These are phyloP conservation scores for Piedraia hortae DNA, from an alignment of 2,329 filamentous ascomycete genomes.

Conservation along the genomic window DNA sequence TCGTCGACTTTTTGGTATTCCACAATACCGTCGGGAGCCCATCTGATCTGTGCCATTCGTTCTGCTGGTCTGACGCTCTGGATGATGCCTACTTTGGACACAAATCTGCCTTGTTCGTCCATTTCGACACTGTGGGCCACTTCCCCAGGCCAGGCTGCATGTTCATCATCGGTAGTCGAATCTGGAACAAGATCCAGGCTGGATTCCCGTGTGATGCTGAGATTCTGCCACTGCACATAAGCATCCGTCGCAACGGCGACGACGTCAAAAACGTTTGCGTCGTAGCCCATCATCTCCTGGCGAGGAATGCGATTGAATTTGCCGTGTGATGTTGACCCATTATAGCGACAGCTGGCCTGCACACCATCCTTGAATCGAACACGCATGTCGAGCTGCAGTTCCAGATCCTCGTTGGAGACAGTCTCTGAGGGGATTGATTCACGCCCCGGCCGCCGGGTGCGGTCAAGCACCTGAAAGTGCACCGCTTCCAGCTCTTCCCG, in stretches of 20 bases:
- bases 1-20: conserved; percentile 24
- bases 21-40: conserved; percentile 26
- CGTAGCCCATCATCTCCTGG: conserved; percentile 24
- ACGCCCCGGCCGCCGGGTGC: conserved; percentile 6
- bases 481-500: conserved; percentile 17
- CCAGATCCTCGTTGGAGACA: conserved; percentile 12
- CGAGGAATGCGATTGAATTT: conserved; percentile 19
- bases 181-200: conserved; percentile 23
- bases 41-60: conserved; percentile 27
- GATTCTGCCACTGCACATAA: conserved; percentile 31
- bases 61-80: conserved; percentile 28
- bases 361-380: conserved; percentile 28
- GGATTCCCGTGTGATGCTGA: conserved; percentile 20
- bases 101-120: conserved; percentile 9
- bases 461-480: conserved; percentile 18
- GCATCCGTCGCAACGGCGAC: conserved; percentile 22
- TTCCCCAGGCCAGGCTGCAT: conserved; percentile 29
- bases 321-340: conserved; percentile 14
- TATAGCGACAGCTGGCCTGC: conserved; percentile 25
- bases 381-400: conserved; percentile 8
- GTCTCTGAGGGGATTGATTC: conserved; percentile 2
- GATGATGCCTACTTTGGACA: conserved; percentile 26
- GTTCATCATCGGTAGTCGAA: conserved; percentile 24
- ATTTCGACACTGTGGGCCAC: conserved; percentile 12
- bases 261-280: conserved; percentile 29